Evolutionary conservation across 495 filamentous ascomycete species (phyloP).

Genomic region (Filosporella fistucella): DNA sequence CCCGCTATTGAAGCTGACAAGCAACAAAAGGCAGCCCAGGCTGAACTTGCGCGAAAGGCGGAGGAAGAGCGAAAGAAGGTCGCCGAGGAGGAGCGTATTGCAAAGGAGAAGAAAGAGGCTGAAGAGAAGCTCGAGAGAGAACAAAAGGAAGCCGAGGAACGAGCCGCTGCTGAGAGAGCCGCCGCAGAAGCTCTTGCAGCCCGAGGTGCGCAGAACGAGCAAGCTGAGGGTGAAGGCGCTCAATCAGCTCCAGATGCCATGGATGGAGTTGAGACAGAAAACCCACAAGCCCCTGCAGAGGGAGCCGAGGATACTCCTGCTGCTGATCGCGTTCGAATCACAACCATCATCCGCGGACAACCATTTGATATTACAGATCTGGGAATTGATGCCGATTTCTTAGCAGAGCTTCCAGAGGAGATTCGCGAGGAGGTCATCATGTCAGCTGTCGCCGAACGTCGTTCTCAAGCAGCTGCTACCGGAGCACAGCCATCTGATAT

Average conservation of each 20-base stretch:
- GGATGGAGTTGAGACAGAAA: conserved; percentile 65
- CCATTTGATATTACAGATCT: conserved; percentile 88
- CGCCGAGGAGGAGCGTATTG: conserved; percentile 48
- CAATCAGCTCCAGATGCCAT: conserved; percentile 55
- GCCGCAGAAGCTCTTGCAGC: conserved; percentile 41
- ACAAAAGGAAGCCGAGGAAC: conserved; percentile 54
- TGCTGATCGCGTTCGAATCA: conserved; percentile 50
- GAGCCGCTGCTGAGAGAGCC: conserved; percentile 45
- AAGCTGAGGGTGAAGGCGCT: conserved; percentile 22
- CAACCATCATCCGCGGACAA: conserved; percentile 76
- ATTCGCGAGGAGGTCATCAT: conserved; percentile 93
- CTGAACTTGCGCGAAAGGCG: conserved; percentile 53
- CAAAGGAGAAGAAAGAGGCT: conserved; percentile 52
- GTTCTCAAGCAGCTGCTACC: conserved; percentile 71
- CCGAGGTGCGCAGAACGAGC: conserved; percentile 36
- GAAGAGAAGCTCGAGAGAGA: conserved; percentile 52
- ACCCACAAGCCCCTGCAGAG: conserved; percentile 4
- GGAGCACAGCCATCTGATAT: conserved; percentile 85
- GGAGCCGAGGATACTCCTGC: conserved; percentile 13
- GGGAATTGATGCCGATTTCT: conserved; percentile 89
- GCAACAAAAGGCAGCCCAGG: conserved; percentile 54
- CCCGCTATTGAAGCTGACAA: conserved; percentile 76
- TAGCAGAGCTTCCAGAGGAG: conserved; percentile 91
- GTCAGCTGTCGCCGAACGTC: conserved; percentile 75
- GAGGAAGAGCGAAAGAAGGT: conserved; percentile 60